Conservation (phyloP, 495 filamentous ascomycete genomes). For the Pyrenula aspistea region DNA sequence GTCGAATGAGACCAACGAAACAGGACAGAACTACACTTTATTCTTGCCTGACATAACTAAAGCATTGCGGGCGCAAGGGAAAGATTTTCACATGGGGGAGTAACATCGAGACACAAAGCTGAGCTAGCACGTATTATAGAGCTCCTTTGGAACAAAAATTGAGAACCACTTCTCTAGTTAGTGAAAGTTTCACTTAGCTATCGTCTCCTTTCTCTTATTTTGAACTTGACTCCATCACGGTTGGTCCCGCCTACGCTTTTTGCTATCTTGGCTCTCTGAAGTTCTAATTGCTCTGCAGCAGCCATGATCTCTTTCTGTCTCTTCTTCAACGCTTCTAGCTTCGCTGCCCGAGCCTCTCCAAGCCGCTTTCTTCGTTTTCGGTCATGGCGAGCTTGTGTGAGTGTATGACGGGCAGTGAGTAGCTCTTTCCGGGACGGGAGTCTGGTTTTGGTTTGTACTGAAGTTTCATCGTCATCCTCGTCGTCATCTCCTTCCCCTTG, state of each 20-base stretch:
- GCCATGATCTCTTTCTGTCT: conserved; percentile 57
- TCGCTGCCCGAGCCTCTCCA: conserved; percentile 34
- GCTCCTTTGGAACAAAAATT: no score
- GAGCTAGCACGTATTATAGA: no score
- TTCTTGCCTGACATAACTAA: no score
- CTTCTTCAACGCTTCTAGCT: conserved; percentile 52
- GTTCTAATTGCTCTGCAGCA: conserved; percentile 66
- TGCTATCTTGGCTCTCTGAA: conserved; percentile 68
- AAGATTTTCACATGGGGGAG: no score
- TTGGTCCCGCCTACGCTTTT: conserved; percentile 71
- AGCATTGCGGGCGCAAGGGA: no score
- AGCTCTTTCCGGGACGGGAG: conserved; percentile 23
- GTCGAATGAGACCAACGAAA: no score
- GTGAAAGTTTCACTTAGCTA: conserved; percentile 16
- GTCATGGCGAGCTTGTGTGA: conserved; percentile 27
- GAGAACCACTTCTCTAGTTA: no score
- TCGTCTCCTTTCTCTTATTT: conserved; percentile 69
- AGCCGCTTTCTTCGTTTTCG: conserved; percentile 36
- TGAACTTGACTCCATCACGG: conserved; percentile 72
- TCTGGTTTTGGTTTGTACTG: conserved; percentile 10
- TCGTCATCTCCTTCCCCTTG: conserved; percentile 11
- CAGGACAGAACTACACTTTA: no score
- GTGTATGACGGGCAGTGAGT: conserved; percentile 26
- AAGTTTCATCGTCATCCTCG: conserved; percentile 14
- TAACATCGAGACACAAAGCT: no score